phyloP scores from a whole-genome alignment of 257 asterid species.

The Solanum ossicruentum region DNA sequence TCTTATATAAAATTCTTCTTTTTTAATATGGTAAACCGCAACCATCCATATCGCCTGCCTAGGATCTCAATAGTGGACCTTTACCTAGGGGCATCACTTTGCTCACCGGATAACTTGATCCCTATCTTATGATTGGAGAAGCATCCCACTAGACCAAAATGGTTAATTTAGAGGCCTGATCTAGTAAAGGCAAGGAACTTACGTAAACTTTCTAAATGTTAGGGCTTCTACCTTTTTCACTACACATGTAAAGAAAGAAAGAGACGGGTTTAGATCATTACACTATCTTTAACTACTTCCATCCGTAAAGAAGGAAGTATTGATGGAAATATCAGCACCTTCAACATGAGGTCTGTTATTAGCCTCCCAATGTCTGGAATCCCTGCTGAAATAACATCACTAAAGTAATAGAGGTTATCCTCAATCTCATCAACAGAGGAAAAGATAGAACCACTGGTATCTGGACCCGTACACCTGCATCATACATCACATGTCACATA shows the following conservation, averaged over 20 bases:
- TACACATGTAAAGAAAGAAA: neutral
- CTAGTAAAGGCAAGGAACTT: neutral
- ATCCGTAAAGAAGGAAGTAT: constrained; percentile 80
- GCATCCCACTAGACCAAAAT: neutral
- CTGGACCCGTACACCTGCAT: constrained; percentile 46
- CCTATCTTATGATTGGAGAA: neutral
- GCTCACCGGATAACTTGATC: neutral
- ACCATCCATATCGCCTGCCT: neutral
- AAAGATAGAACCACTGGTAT: constrained; percentile 45
- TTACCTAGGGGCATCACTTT: neutral
- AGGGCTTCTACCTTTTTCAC: neutral
- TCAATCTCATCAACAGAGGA: constrained; percentile 92
- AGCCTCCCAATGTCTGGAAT: constrained; percentile 95
- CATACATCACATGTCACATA: constrained; percentile 6
- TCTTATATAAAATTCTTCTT: neutral
- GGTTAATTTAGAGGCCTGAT: neutral
- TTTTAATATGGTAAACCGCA: neutral
- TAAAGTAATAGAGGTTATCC: constrained; percentile 89
- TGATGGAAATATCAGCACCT: constrained; percentile 70
- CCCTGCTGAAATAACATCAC: constrained; percentile 97
- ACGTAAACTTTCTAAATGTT: neutral
- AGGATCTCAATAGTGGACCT: neutral
- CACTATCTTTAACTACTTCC: constrained; percentile 32
- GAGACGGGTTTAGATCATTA: constrained; percentile 5
- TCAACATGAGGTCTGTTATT: constrained; percentile 70